Percentiles rank a stretch among this genome's conserved stretches.
phyloP scores from a whole-genome alignment of 208 protist species.

The Leishmania gerbilli region DNA sequence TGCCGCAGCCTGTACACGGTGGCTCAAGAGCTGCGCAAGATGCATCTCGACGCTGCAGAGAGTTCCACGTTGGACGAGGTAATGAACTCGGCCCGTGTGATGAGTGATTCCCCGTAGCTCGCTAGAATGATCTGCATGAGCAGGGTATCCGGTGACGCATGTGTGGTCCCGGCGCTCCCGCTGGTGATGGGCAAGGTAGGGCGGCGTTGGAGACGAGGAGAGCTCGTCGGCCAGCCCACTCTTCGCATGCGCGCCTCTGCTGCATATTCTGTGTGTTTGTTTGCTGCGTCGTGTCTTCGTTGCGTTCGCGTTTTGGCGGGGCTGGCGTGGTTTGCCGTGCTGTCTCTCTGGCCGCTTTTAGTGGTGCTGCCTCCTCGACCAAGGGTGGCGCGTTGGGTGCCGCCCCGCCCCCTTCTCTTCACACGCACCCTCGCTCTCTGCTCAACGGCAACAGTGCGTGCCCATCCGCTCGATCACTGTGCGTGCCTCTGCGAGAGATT shows the following conservation, averaged over 20 bases:
- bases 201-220: not conserved
- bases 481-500: not conserved
- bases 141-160: not conserved
- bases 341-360: not conserved
- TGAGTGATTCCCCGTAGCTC: constrained; percentile 11
- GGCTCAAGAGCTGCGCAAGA: constrained; percentile 33
- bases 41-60: constrained; percentile 11
- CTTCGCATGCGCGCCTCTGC: not conserved
- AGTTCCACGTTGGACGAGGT: constrained; percentile 8
- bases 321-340: not conserved
- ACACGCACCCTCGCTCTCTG: not conserved
- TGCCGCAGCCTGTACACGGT: constrained; percentile 41
- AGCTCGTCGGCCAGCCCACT: not conserved
- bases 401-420: not conserved
- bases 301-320: not conserved
- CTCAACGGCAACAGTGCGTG: not conserved
- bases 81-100: constrained; percentile 3
- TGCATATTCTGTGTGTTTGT: not conserved
- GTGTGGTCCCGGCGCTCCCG: not conserved
- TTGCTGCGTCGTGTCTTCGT: not conserved
- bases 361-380: not conserved
- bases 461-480: not conserved
- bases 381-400: not conserved
- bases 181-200: not conserved
- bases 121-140: not conserved